Base-by-base conservation (phyloP, 768 basidiomycete genomes). In the Naganishia randhawae region DNA sequence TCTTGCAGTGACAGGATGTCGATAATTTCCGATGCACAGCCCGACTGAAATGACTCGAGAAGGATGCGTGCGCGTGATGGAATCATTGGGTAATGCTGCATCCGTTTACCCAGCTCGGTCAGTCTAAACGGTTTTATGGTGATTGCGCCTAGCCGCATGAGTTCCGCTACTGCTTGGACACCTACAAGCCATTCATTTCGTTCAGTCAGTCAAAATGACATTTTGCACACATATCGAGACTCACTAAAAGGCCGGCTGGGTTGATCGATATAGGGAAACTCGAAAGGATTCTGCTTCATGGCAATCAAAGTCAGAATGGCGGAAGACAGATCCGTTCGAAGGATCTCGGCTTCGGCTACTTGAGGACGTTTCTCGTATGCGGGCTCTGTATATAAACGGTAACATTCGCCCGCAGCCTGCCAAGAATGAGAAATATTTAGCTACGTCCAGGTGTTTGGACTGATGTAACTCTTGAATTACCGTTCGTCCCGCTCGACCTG, bases 401-500 rank as follows among this genome's bases (percentile, higher is more conserved):
- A 99, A 80, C 96, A 99, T 53, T 85, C 83, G 9, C 96, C 96
- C 35, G 83, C 81, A 4, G 90, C 88, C 89, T 91, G 51, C 19
- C 17, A 50, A 61, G 25, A 31, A 19, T n/a, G 10, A 17, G 22
- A 13, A 35, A 22, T n/a, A 13, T 5, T 52, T 19, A 50, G 51
- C 33, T 3, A 32, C n/a, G 53, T 45, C 2, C 42, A 42, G 42
- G 7, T 14, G 17, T 14, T 13, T 19, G 35, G 25, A 35, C 17
- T 22, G 10, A 39, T 31, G 0, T 14, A 25, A 1, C 10, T 42
- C 16, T 32, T 0, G 25, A 75, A 81, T 50, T 74, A 89, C 90
- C 81, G 97, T 92, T 67, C 96, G 91, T 70, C 96, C 96, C 0
- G 95, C 96, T 66, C 96, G 91, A 77, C 96, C 96, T 2, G 92